phyloP scores from a whole-genome alignment of 805 yeast genomes.

The Candida rishiriensis region DNA sequence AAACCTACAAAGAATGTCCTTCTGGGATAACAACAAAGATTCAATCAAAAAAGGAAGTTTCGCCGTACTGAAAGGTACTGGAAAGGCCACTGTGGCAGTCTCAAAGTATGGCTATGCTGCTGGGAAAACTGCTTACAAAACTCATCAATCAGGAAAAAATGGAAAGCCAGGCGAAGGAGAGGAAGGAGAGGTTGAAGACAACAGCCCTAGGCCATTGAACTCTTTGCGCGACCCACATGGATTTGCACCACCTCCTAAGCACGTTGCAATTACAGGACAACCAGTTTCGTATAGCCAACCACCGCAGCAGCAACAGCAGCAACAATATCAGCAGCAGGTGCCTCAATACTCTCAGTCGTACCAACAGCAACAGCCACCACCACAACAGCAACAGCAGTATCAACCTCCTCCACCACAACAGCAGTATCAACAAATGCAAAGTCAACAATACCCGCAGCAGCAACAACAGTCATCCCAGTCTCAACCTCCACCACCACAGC shows the following conservation, averaged over 20 bases:
- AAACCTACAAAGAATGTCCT: slow-evolving; percentile 28
- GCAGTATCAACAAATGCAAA: neutral
- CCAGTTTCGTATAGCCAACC: slow-evolving; percentile 19
- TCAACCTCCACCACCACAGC: neutral
- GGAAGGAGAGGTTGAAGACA: slow-evolving; percentile 11
- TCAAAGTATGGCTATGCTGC: slow-evolving; percentile 41
- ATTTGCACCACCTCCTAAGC: slow-evolving; percentile 31
- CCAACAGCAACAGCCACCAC: slow-evolving; percentile 4
- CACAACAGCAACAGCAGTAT: slow-evolving; percentile 4
- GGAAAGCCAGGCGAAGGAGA: slow-evolving; percentile 1
- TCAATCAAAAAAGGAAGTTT: slow-evolving; percentile 45
- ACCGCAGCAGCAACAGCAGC: slow-evolving; percentile 10
- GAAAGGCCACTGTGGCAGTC: slow-evolving; percentile 44
- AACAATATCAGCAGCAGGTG: neutral
- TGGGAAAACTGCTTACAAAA: slow-evolving; percentile 48
- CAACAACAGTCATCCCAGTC: slow-evolving; percentile 8
- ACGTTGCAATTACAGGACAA: slow-evolving; percentile 17
- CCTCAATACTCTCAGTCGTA: neutral
- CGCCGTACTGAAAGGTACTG: slow-evolving; percentile 47
- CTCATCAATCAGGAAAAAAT: slow-evolving; percentile 26
- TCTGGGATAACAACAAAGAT: slow-evolving; percentile 51
- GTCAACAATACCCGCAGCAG: slow-evolving; percentile 1
- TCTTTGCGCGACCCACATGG: slow-evolving; percentile 28
- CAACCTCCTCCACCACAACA: slow-evolving; percentile 1
- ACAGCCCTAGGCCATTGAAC: slow-evolving; percentile 16